These are phyloP conservation scores for Candida jianshihensis DNA, from an alignment of 805 yeast genomes.

Conservation along the genomic window DNA sequence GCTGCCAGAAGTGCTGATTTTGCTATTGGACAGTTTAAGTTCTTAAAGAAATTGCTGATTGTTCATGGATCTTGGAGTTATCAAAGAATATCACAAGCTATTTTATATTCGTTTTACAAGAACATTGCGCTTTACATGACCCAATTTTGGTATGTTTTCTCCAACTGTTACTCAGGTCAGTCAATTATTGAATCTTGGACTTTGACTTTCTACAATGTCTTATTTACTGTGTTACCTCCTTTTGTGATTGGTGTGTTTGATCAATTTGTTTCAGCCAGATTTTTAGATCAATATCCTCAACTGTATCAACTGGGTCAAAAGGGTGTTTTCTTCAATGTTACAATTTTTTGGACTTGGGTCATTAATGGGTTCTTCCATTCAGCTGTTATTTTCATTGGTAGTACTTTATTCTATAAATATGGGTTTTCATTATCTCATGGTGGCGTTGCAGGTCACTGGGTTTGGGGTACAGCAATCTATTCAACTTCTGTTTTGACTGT, in stretches of 20 bases:
- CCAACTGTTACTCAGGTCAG: slow-evolving; percentile 91
- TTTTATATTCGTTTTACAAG: slow-evolving; percentile 90
- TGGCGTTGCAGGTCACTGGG: slow-evolving; percentile 77
- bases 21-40: slow-evolving; percentile 93
- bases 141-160: slow-evolving; percentile 95
- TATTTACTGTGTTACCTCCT: slow-evolving; percentile 93
- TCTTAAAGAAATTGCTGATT: slow-evolving; percentile 68
- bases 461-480: slow-evolving; percentile 87
- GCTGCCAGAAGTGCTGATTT: slow-evolving; percentile 98
- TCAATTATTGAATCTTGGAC: slow-evolving; percentile 98
- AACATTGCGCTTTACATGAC: slow-evolving; percentile 95
- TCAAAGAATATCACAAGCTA: slow-evolving; percentile 88
- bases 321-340: slow-evolving; percentile 82
- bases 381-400: slow-evolving; percentile 70
- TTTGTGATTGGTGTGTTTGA: slow-evolving; percentile 95
- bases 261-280: slow-evolving; percentile 87
- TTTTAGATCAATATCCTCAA: slow-evolving; percentile 88
- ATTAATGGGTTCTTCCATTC: slow-evolving; percentile 93
- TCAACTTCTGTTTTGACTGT: slow-evolving; percentile 85
- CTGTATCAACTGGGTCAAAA: slow-evolving; percentile 86
- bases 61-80: slow-evolving; percentile 99
- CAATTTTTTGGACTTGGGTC: slow-evolving; percentile 97
- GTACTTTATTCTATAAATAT: slow-evolving; percentile 57
- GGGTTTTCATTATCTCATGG: slow-evolving; percentile 68
- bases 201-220: slow-evolving; percentile 87